phyloP scores from a whole-genome alignment of 2,329 filamentous ascomycete genomes.

The Phyllosticta paracitricarpa region DNA sequence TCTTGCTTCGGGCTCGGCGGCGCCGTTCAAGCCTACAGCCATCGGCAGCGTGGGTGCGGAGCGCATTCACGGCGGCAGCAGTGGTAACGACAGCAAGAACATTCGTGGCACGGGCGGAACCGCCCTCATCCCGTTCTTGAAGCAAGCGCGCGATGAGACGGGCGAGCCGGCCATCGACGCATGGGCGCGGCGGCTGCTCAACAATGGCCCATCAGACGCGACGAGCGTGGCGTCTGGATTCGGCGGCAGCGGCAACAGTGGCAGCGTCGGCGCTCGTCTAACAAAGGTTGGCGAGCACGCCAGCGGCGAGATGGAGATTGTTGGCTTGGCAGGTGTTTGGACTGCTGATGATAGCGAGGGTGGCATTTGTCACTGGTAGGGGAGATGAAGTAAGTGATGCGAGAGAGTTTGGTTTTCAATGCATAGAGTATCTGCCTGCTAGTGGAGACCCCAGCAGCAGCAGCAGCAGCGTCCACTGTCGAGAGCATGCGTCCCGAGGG shows the following conservation, averaged over 20 bases:
- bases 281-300: slow-evolving; percentile 45
- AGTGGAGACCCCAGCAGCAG: no score
- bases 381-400: not conserved
- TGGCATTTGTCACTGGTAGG: slow-evolving; percentile 46
- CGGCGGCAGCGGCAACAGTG: slow-evolving; percentile 4
- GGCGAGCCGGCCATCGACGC: slow-evolving; percentile 75
- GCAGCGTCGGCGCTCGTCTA: slow-evolving; percentile 32
- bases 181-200: slow-evolving; percentile 51
- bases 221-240: not conserved
- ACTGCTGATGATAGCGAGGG: slow-evolving; percentile 74
- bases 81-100: slow-evolving; percentile 28
- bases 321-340: slow-evolving; percentile 77
- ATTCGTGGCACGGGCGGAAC: slow-evolving; percentile 89
- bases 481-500: no score
- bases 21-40: slow-evolving; percentile 14
- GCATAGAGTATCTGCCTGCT: not conserved
- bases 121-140: slow-evolving; percentile 86
- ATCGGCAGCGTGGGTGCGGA: slow-evolving; percentile 13
- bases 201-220: slow-evolving; percentile 36
- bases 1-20: slow-evolving; percentile 44
- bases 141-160: slow-evolving; percentile 93
- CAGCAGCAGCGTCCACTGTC: no score
- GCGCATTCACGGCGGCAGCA: not conserved
- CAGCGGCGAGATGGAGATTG: slow-evolving; percentile 46
- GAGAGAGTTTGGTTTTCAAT: not conserved